A percentile compares a stretch with the other conserved stretches of the same genome.
phyloP scores from a whole-genome alignment of 1,139 yeast species.

The Zygoascus sp. region DNA sequence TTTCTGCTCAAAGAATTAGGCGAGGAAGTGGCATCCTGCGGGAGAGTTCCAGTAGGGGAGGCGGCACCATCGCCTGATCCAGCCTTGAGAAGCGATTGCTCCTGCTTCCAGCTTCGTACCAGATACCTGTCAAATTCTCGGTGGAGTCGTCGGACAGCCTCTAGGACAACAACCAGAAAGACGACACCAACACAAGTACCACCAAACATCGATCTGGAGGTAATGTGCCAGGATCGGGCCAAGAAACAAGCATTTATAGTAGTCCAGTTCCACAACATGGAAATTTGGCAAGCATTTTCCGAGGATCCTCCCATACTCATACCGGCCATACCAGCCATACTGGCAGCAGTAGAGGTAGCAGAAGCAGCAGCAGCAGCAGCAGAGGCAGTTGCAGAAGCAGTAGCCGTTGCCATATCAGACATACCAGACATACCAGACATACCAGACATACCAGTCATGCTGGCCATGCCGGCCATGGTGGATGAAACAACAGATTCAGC shows the following conservation, averaged over 20 bases:
- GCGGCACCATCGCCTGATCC: no score
- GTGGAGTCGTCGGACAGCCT: constrained; percentile 52
- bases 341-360: constrained; percentile 7
- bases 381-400: constrained; percentile 11
- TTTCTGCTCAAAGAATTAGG: constrained; percentile 3
- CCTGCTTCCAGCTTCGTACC: constrained; percentile 28
- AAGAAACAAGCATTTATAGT: constrained; percentile 62
- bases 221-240: constrained; percentile 61
- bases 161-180: constrained; percentile 51
- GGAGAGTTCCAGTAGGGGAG: neutral
- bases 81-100: no score
- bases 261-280: constrained; percentile 55
- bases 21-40: neutral
- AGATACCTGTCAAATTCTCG: constrained; percentile 51
- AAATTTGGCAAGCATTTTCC: constrained; percentile 28
- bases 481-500: no score
- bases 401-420: constrained; percentile 14
- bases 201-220: constrained; percentile 57
- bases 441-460: no score
- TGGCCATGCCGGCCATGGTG: constrained; percentile 9
- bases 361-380: constrained; percentile 14
- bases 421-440: no score
- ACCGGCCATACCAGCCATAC: constrained; percentile 12
- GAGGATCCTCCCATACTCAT: constrained; percentile 5
- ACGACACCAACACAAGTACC: constrained; percentile 68